Base-by-base conservation (phyloP, 1,139 yeast genomes). In the Taiozyma onychis region DNA sequence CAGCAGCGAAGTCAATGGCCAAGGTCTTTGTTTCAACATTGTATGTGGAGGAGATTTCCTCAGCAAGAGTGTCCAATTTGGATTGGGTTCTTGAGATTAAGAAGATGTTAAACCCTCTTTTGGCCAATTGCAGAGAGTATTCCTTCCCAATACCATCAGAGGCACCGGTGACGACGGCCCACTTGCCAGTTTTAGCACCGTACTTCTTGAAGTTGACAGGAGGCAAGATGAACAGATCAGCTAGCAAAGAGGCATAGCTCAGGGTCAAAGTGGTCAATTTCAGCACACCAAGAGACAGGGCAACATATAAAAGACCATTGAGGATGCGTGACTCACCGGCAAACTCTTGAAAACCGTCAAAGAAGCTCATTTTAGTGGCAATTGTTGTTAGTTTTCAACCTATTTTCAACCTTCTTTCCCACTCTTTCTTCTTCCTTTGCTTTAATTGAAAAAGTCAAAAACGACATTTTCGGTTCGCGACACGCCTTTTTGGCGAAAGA, bases 101-200 rank as follows among this genome's bases (percentile, higher is more conserved):
- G 7, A 88, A 83, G 46, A 93, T 68, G 61, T 90, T 91, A 67
- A 91, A 85, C 1, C 97, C 97, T 58, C 78, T 82, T 51, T 78
- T 69, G 21, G 99, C 99, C 70, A 93, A 77, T 71, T 93, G 98
- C 35, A 72, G 65, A 1, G 97, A 85, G 64, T 80, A 93, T 66
- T 93, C 97, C 65, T 90, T 89, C 53, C 99, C 99, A 63, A 93
- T 86, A 42, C 99, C 99, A 67, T 93, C 99, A 46, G 97, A 88
- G 6, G 98, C 95, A 53, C 99, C 99, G 6, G 99, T 93, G 27
- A 93, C 78, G 35, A 93, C 86, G 8, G 97, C 97, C 96, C 96
- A 89, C 24, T 57, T 52, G 61, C 75, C 72, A 22, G 61, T 54
- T 46, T 70, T 67, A 13, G 85, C 79, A n/a, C 97, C 97, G 64